Conservation (phyloP, 768 basidiomycete genomes). For the Psilocybe cyanescens region DNA sequence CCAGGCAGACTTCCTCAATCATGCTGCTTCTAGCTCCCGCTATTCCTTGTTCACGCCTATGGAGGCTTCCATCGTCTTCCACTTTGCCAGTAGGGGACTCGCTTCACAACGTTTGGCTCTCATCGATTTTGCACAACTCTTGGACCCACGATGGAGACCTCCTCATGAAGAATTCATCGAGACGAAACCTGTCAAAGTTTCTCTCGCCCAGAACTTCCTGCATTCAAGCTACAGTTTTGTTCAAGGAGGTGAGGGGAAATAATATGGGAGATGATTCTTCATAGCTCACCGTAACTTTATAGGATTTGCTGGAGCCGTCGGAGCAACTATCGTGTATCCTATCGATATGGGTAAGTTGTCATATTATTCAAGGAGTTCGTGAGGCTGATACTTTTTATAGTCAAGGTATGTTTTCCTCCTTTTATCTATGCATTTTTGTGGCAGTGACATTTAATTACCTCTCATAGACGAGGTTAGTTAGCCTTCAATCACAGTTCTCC, state of each 20-base stretch:
- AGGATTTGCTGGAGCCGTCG: conserved; percentile 92
- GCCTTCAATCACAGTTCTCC: background rate
- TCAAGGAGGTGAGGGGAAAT: conserved; percentile 64
- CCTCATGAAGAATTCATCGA: conserved; percentile 58
- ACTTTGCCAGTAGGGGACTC: conserved; percentile 89
- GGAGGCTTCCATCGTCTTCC: conserved; percentile 98
- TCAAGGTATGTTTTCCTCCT: conserved; percentile 61
- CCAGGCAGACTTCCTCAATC: conserved; percentile 92
- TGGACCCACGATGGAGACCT: conserved; percentile 88
- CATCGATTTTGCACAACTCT: conserved; percentile 88
- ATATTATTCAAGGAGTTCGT: background rate
- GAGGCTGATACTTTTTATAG: conserved; percentile 40
- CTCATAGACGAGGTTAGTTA: background rate
- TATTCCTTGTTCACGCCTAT: conserved; percentile 97
- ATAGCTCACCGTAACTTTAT: conserved; percentile 14
- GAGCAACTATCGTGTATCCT: conserved; percentile 97
- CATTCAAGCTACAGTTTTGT: conserved; percentile 86
- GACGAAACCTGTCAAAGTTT: conserved; percentile 33
- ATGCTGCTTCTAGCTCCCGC: conserved; percentile 83
- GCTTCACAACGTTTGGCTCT: conserved; percentile 74
- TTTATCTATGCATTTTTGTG: background rate
- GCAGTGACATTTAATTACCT: background rate
- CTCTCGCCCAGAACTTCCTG: conserved; percentile 57
- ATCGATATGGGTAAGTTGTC: conserved; percentile 82
- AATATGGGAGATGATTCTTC: background rate